phyloP scores from a whole-genome alignment of 805 yeast species.

The Torulaspora microellipsoides region DNA sequence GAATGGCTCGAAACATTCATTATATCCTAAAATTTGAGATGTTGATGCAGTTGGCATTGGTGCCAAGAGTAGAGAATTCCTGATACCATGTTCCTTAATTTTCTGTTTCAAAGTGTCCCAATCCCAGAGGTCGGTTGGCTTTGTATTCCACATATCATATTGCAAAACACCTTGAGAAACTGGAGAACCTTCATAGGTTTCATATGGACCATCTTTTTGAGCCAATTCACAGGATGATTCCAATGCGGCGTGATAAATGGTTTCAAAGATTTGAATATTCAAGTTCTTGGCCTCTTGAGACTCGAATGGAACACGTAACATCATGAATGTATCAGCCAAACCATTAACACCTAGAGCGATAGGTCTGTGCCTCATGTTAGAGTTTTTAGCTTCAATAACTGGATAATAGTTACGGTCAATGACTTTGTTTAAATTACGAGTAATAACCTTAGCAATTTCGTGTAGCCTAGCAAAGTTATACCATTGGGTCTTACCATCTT shows the following conservation, averaged over 20 bases:
- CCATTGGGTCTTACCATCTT: slow-evolving; percentile 41
- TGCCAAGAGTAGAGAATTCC: slow-evolving; percentile 85
- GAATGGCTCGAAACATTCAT: slow-evolving; percentile 93
- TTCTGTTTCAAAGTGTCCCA: slow-evolving; percentile 70
- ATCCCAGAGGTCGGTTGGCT: slow-evolving; percentile 78
- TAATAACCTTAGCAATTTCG: slow-evolving; percentile 67
- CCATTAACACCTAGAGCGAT: slow-evolving; percentile 99
- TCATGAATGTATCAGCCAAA: slow-evolving; percentile 81
- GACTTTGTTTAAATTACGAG: slow-evolving; percentile 72
- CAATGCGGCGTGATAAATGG: slow-evolving; percentile 89
- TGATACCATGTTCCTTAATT: slow-evolving; percentile 59
- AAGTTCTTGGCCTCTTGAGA: slow-evolving; percentile 69
- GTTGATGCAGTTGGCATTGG: slow-evolving; percentile 99
- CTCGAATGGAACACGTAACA: slow-evolving; percentile 80
- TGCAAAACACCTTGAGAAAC: slow-evolving; percentile 81
- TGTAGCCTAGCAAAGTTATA: slow-evolving; percentile 77
- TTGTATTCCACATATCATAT: slow-evolving; percentile 79
- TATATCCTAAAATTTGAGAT: slow-evolving; percentile 89
- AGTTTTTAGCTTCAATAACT: slow-evolving; percentile 62
- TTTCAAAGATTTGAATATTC: slow-evolving; percentile 86
- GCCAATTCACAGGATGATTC: slow-evolving; percentile 88
- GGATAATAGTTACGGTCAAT: slow-evolving; percentile 89
- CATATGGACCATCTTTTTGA: slow-evolving; percentile 59
- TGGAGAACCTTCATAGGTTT: slow-evolving; percentile 78
- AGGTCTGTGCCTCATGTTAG: slow-evolving; percentile 85